These are phyloP conservation scores for Drechslerella coelobrocha DNA, from an alignment of 2,329 filamentous ascomycete species.

Conservation along the genomic window DNA sequence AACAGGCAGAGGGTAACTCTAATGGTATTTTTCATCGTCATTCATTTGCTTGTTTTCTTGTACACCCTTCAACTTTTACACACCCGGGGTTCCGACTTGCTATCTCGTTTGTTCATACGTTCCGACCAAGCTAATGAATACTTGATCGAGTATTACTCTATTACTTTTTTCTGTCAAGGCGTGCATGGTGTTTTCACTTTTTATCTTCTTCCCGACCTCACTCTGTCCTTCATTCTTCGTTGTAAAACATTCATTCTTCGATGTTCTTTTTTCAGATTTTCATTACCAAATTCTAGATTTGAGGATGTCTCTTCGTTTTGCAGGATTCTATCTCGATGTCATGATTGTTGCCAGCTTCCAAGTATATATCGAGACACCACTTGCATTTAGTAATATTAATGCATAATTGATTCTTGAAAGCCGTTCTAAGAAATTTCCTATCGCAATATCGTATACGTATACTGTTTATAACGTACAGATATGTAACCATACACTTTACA, in stretches of 20 bases:
- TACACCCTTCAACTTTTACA: not conserved
- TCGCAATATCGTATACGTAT: no score
- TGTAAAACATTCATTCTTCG: slow-evolving; percentile 25
- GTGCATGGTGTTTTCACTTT: slow-evolving; percentile 25
- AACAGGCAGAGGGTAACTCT: slow-evolving; percentile 8
- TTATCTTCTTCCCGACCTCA: slow-evolving; percentile 11
- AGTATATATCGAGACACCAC: not conserved
- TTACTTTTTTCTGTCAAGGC: not conserved
- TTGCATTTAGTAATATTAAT: slow-evolving; percentile 1
- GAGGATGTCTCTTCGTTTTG: no score
- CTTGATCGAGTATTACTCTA: slow-evolving; percentile 15
- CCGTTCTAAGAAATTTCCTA: not conserved
- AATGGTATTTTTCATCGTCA: not conserved
- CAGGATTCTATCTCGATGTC: not conserved
- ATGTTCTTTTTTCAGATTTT: slow-evolving; percentile 21
- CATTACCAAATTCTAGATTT: no score
- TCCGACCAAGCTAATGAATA: slow-evolving; percentile 1
- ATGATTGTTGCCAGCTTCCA: not conserved
- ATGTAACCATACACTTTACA: no score
- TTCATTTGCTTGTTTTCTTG: not conserved
- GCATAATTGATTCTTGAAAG: not conserved
- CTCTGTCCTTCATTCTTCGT: slow-evolving; percentile 8
- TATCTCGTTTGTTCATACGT: not conserved
- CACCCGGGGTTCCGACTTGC: not conserved
- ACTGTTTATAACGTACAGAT: no score